Percentiles rank a stretch among this genome's conserved stretches.
Evolutionary conservation across 768 basidiomycete genomes (phyloP).

Genomic region (Suillus subalutaceus): DNA sequence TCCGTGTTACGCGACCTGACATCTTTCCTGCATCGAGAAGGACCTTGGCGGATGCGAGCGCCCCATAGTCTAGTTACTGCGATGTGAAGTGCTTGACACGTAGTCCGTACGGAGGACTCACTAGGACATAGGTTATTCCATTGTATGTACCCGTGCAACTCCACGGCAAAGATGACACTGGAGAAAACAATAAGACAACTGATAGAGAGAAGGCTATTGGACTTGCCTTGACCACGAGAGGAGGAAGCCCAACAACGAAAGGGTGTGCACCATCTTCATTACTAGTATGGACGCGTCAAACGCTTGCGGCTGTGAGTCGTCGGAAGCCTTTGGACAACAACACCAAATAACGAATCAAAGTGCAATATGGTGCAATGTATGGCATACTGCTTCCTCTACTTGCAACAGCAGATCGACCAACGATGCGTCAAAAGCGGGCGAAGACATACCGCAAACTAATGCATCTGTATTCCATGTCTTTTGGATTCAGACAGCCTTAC

Average conservation of each 20-base stretch:
- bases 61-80: conserved; percentile 32
- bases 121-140: conserved; percentile 65
- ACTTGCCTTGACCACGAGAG: conserved; percentile 24
- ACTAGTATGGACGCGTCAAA: conserved; percentile 9
- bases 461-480: conserved; percentile 82
- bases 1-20: conserved; percentile 52
- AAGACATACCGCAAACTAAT: conserved; percentile 96
- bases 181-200: conserved; percentile 8
- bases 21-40: conserved; percentile 61
- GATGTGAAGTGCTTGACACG: conserved; percentile 14
- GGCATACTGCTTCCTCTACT: neutral
- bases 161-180: conserved; percentile 43
- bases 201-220: neutral
- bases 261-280: conserved; percentile 22
- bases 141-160: conserved; percentile 62
- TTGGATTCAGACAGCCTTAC: conserved; percentile 92
- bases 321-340: conserved; percentile 22
- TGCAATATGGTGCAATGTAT: neutral
- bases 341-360: conserved; percentile 25
- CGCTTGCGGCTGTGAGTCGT: neutral
- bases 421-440: conserved; percentile 93
- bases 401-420: neutral
- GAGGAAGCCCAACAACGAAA: conserved; percentile 8
- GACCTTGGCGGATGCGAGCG: conserved; percentile 60
- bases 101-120: neutral